Percentiles rank a stretch among this genome's conserved stretches.
Evolutionary conservation across 176 grass and related monocot species (phyloP).

Genomic region (Chrysopogon serrulatus): DNA sequence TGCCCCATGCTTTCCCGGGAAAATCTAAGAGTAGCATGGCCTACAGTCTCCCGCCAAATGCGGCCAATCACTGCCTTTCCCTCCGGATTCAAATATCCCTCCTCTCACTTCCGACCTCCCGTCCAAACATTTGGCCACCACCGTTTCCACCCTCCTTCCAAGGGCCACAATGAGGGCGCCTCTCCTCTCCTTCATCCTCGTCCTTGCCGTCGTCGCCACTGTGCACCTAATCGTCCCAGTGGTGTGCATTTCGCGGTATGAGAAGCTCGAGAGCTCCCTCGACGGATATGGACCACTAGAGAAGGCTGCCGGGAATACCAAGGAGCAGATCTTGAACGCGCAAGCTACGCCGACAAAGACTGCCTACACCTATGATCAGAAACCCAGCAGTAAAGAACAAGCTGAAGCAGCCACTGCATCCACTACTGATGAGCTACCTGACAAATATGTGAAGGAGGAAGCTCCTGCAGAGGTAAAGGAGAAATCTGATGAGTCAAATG

Average conservation of each 20-base stretch:
- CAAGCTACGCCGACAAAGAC: not conserved
- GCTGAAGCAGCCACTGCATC: not conserved
- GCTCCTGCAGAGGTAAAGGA: not conserved
- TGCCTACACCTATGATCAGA: not conserved
- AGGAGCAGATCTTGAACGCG: not conserved
- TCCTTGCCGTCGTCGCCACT: not conserved
- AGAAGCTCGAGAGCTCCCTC: not conserved
- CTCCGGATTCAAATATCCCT: slow-evolving; percentile 11
- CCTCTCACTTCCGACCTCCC: not conserved
- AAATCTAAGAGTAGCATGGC: not conserved
- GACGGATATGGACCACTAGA: not conserved
- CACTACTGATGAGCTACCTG: not conserved
- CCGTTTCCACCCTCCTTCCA: not conserved
- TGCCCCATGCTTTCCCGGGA: not conserved
- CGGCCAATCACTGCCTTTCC: not conserved
- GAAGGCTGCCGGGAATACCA: not conserved
- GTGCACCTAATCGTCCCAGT: not conserved
- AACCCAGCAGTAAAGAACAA: not conserved
- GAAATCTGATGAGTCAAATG: not conserved
- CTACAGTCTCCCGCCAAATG: slow-evolving; percentile 13
- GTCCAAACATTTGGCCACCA: not conserved
- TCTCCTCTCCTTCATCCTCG: slow-evolving; percentile 9
- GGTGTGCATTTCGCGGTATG: not conserved
- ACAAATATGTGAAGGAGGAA: not conserved
- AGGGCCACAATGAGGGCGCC: slow-evolving; percentile 5